These are phyloP conservation scores for Coelastrella sp. DNA, from an alignment of 139 green algal species.

Conservation along the genomic window DNA sequence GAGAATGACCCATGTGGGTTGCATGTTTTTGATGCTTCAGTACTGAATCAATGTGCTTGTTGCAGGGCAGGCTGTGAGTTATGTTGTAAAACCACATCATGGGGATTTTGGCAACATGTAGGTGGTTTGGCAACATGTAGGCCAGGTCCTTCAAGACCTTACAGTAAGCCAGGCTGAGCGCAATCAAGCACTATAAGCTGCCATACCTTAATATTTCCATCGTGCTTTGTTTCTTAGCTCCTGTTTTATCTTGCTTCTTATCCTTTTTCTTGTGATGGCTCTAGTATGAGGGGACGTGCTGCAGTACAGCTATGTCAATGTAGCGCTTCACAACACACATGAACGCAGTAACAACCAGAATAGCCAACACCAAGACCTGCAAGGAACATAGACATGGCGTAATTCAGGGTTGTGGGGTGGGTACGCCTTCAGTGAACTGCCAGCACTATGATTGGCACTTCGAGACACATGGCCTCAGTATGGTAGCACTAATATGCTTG, in stretches of 20 bases:
- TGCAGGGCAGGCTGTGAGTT: too few relatives aligned
- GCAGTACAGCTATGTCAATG: constrained; percentile 22
- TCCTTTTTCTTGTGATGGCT: constrained; percentile 37
- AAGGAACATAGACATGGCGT: neutral
- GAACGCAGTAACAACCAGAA: constrained; percentile 64
- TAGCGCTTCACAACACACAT: constrained; percentile 75
- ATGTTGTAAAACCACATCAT: too few relatives aligned
- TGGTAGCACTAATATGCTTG: too few relatives aligned
- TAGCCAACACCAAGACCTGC: constrained; percentile 62
- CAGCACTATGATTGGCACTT: neutral
- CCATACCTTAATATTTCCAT: constrained; percentile 20
- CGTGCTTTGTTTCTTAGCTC: constrained; percentile 15
- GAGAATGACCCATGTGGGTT: neutral
- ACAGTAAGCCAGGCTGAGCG: neutral
- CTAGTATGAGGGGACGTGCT: neutral
- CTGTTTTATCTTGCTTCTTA: neutral
- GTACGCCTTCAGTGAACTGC: neutral
- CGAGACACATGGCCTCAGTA: too few relatives aligned
- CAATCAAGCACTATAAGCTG: too few relatives aligned
- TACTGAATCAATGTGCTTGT: too few relatives aligned
- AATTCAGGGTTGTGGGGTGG: neutral
- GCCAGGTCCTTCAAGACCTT: neutral
- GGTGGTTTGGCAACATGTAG: neutral
- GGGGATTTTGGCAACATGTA: too few relatives aligned
- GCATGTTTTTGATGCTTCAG: too few relatives aligned